Evolutionary conservation across 2,329 filamentous ascomycete genomes (phyloP), one percentile per base, ranked within the genome.

Genomic region (Colletotrichum gloeosporioides): DNA sequence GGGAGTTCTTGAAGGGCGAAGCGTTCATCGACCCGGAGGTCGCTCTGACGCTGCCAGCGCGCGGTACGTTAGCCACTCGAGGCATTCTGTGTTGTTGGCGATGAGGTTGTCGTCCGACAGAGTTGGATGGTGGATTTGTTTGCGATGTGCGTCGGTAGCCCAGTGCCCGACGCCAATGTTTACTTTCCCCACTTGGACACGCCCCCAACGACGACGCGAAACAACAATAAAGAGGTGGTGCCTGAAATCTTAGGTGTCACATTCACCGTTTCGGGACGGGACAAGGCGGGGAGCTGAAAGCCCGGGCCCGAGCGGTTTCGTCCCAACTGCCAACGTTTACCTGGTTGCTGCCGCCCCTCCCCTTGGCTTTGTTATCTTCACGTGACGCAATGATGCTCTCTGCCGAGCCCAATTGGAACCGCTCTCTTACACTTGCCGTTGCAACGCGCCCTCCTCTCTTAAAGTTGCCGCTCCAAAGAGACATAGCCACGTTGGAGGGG

Each of bases 1-100:
- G 88, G 31, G 90, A 90, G 75, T 88, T 89, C 79, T 91, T 91
- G 83, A 90, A 91, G 7, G 90, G 90, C 27, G 90, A 91, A 62
- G 85, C 85, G 34, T 86, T 79, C 65, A 86, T 80, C 22, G 89
- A 87, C 72, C 86, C 88, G 39, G 89, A 89, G 22, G 87, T 85
- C 55, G 86, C 85, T 82, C 88, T 88, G 81, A 81, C 85, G 80
- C 83, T 86, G 80, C 86, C 88, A 69, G 88, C 83, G 79, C 90
- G 90, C 78, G 89, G 87, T 39, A 84, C 86, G 81, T 92, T 89
- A 74, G 90, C 88, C 79, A 92, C 90, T 81, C 90, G 90, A 86
- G 90, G 88, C 90, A 92, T 92, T 74, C 81, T 87, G 71, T 59
- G 73, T 57, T 70, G 61, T 68, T 76, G 68, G 59, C 76, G 71